Conservation (phyloP, 2,329 filamentous ascomycete species). For the Trichoderma koningii region DNA sequence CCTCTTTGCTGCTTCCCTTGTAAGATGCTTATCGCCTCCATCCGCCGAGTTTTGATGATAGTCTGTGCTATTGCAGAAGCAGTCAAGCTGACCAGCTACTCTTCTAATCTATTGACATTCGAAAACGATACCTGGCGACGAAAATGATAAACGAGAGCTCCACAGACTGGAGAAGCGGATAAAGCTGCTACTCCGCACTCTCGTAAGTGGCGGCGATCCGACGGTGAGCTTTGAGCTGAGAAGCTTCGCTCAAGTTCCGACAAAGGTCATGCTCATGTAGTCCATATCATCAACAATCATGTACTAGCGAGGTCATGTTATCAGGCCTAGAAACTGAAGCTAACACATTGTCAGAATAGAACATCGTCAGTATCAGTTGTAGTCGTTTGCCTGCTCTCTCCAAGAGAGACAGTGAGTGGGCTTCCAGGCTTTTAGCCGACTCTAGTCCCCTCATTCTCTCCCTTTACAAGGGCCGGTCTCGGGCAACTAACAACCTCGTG, state of each 20-base stretch:
- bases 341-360: background rate
- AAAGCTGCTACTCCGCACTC: background rate
- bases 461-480: conserved; percentile 16
- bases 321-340: background rate
- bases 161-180: background rate
- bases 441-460: background rate
- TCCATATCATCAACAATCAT: too few relatives aligned
- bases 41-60: background rate
- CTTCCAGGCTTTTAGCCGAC: conserved; percentile 17
- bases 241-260: too few relatives aligned
- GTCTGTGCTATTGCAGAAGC: background rate
- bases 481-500: conserved; percentile 10
- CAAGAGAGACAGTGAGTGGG: background rate
- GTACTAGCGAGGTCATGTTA: too few relatives aligned
- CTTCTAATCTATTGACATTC: too few relatives aligned
- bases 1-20: background rate
- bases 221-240: too few relatives aligned
- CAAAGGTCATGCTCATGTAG: too few relatives aligned
- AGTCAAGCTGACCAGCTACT: background rate
- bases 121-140: background rate
- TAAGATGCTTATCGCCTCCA: background rate
- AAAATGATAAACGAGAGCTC: background rate
- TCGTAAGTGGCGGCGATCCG: too few relatives aligned
- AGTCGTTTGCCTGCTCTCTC: conserved; percentile 6
- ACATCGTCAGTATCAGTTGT: background rate